These are phyloP conservation scores for Hymenoscyphus salicellus DNA, from an alignment of 2,329 filamentous ascomycete genomes.

Conservation along the genomic window DNA sequence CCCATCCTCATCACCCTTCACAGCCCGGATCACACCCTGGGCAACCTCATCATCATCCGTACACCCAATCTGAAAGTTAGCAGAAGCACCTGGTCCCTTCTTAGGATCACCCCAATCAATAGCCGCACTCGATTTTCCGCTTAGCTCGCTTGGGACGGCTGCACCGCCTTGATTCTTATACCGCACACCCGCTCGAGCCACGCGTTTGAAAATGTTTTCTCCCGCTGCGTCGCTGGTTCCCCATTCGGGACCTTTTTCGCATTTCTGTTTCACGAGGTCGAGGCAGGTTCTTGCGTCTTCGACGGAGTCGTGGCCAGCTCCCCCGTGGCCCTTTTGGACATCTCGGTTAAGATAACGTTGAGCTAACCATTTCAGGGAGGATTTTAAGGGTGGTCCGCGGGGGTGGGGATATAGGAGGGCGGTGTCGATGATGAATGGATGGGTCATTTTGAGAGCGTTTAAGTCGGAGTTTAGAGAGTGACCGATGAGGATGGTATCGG, in stretches of 20 bases:
- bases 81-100: conserved; percentile 54
- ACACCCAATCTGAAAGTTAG: conserved; percentile 56
- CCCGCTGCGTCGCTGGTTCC: conserved; percentile 73
- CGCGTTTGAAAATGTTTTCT: conserved; percentile 85
- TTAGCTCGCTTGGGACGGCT: conserved; percentile 51
- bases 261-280: conserved; percentile 92
- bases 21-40: conserved; percentile 54
- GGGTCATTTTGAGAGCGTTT: conserved; percentile 77
- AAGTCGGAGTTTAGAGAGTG: conserved; percentile 83
- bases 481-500: conserved; percentile 71
- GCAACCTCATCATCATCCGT: conserved; percentile 57
- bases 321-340: conserved; percentile 75
- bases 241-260: conserved; percentile 86
- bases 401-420: conserved; percentile 87
- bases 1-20: conserved; percentile 57
- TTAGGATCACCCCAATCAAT: conserved; percentile 87
- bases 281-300: conserved; percentile 91
- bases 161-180: conserved; percentile 61
- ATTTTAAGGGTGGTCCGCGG: conserved; percentile 83
- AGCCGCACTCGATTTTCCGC: conserved; percentile 65
- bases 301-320: conserved; percentile 71
- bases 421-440: conserved; percentile 93
- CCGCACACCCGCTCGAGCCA: conserved; percentile 61
- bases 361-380: conserved; percentile 82
- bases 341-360: conserved; percentile 82